Base-by-base conservation (phyloP, 495 filamentous ascomycete species). In the Beverwykella pulmonaria region DNA sequence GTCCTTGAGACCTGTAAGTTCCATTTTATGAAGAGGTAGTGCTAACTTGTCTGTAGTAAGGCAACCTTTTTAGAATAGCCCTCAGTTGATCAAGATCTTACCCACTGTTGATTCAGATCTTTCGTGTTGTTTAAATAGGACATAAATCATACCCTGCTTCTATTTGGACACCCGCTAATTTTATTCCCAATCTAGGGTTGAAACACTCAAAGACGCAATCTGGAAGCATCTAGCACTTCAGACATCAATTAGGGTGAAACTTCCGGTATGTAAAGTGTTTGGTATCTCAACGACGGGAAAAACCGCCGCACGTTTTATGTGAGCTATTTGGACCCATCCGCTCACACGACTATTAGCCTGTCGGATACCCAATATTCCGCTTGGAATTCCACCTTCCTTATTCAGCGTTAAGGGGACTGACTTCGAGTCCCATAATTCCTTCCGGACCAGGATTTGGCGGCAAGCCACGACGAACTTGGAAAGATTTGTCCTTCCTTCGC, bases 321-420 rank as follows among this genome's bases (percentile, higher is more conserved):
- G 30, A 34, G 4, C 12, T 12, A 34, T 5, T 34, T 34, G 30
- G 30, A 34, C 30, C 5, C 30, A 44, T 44, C 39, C 17, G 39
- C 39, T 44, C 39, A 44, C 39, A 3, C 39, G 6, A 15, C 17
- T 44, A 4, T 10, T 44, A 53, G 27, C 10, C 44, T 1, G 12
- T n/a, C 8, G 55, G 47, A 27, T 53, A 9, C 20, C 17, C 23
- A 17, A 48, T 44, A 17, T 66, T 66, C 32, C 55, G 47, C 0
- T 23, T 66, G 22, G 63, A 66, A 30, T 46, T 66, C 12, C 63
- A 66, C n/a, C 17, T 66, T 26, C 55, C 63, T 10, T 60, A 59
- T 30, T 54, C 52, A 14, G 63, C 56, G 1, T 30, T 60, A 14
- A 59, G 46, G 49, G 22, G 17, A 36, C 17, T 27, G 3, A 10